Percentiles rank a stretch among this genome's conserved stretches.
phyloP scores from a whole-genome alignment of 495 filamentous ascomycete species.

The Symbiotaphrina buchneri region DNA sequence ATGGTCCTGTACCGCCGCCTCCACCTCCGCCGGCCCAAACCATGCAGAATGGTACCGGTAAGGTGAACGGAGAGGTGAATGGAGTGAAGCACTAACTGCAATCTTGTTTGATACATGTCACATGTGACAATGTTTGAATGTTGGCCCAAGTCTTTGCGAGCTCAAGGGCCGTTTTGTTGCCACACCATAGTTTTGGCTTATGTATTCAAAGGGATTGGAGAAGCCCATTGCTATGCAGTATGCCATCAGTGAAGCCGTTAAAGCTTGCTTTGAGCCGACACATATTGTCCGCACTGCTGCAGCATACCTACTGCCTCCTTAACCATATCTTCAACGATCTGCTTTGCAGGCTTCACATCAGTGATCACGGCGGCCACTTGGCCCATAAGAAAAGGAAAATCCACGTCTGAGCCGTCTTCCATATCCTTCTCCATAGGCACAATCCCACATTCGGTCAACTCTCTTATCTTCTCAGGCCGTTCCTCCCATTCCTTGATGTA shows the following conservation, averaged over 20 bases:
- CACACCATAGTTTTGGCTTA: no score
- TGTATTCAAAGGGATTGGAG: no score
- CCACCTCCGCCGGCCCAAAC: slow-evolving; percentile 11
- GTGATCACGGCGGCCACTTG: slow-evolving; percentile 61
- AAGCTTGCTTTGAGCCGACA: no score
- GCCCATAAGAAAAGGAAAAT: slow-evolving; percentile 80
- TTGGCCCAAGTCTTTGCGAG: no score
- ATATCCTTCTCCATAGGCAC: slow-evolving; percentile 65
- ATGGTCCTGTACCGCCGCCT: slow-evolving; percentile 17
- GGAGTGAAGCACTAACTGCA: slow-evolving; percentile 2
- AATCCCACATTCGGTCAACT: slow-evolving; percentile 47
- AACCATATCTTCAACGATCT: slow-evolving; percentile 80
- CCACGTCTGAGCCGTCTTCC: slow-evolving; percentile 52
- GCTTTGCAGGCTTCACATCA: slow-evolving; percentile 53
- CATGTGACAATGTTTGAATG: no score
- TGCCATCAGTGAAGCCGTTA: no score
- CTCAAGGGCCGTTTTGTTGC: no score
- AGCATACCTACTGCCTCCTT: slow-evolving; percentile 49
- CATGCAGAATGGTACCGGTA: slow-evolving; percentile 9
- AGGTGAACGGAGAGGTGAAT: slow-evolving; percentile 7
- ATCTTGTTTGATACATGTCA: no score
- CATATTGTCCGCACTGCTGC: no score
- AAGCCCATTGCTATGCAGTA: no score
- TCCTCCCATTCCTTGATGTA: slow-evolving; percentile 96
- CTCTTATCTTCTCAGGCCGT: slow-evolving; percentile 47